Evolutionary conservation across 1,284 basidiomycete genomes (phyloP).

Genomic region (Stygiomarasmius scandens): DNA sequence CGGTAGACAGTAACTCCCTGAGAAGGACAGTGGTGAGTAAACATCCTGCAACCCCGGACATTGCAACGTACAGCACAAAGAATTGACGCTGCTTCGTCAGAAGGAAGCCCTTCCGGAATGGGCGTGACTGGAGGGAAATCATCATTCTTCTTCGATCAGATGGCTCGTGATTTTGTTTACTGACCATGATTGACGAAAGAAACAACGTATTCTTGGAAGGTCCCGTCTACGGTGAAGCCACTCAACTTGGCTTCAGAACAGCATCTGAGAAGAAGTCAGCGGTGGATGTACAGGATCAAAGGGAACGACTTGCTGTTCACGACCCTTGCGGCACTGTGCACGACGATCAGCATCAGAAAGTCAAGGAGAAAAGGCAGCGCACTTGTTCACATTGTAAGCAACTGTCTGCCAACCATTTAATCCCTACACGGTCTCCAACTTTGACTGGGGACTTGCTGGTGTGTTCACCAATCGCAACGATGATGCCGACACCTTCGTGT

Average conservation of each 20-base stretch:
- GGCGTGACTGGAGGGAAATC: too few relatives aligned
- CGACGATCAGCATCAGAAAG: slow-evolving; percentile 43
- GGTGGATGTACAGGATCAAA: slow-evolving; percentile 11
- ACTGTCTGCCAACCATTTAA: slow-evolving; percentile 83
- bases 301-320: slow-evolving; percentile 63
- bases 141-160: too few relatives aligned
- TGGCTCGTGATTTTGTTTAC: too few relatives aligned
- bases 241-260: slow-evolving; percentile 65
- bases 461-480: slow-evolving; percentile 81
- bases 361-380: slow-evolving; percentile 27
- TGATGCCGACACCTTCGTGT: slow-evolving; percentile 78
- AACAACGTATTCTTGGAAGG: slow-evolving; percentile 82
- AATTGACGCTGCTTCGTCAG: slow-evolving; percentile 77
- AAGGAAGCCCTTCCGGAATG: slow-evolving; percentile 69
- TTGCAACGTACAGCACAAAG: slow-evolving; percentile 72
- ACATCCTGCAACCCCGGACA: too few relatives aligned
- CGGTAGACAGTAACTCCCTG: slow-evolving; percentile 85
- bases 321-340: slow-evolving; percentile 73
- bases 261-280: slow-evolving; percentile 36
- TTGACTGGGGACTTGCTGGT: slow-evolving; percentile 63
- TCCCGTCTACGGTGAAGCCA: slow-evolving; percentile 81
- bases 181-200: slow-evolving; percentile 67
- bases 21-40: slow-evolving; percentile 41
- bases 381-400: slow-evolving; percentile 48
- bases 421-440: slow-evolving; percentile 81